phyloP scores from a whole-genome alignment of 2,329 filamentous ascomycete species.

The Sarocladium kiliense region DNA sequence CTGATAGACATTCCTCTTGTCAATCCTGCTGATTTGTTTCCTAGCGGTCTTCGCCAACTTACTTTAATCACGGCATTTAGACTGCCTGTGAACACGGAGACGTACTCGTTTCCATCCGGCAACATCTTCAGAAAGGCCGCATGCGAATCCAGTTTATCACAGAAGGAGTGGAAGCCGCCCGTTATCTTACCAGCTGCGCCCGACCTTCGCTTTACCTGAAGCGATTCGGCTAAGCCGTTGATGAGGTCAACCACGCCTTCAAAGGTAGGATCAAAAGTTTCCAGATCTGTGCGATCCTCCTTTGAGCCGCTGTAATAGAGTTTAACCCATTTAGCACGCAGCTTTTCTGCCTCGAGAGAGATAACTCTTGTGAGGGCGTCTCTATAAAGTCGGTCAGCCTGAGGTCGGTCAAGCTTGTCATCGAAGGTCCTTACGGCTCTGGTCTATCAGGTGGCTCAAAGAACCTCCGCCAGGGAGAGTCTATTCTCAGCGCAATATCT shows the following conservation, averaged over 20 bases:
- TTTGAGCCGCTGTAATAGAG: constrained; percentile 12
- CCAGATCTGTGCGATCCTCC: constrained; percentile 12
- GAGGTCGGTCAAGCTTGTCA: too few species aligned
- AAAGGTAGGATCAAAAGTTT: constrained; percentile 10
- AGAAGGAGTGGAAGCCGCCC: constrained; percentile 20
- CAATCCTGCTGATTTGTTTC: too few species aligned
- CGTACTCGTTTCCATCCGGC: constrained; percentile 22
- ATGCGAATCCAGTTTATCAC: constrained; percentile 18
- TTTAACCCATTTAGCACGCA: constrained; percentile 12
- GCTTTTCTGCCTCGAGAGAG: constrained; percentile 10
- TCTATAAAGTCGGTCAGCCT: too few species aligned
- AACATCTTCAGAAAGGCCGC: constrained; percentile 19
- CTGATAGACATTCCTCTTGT: too few species aligned
- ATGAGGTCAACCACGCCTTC: constrained; percentile 13
- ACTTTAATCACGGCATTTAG: constrained; percentile 22
- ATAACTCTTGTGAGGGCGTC: constrained; percentile 11
- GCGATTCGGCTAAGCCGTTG: neutral
- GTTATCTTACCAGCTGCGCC: constrained; percentile 12
- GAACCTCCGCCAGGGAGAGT: constrained; percentile 12
- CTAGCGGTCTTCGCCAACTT: too few species aligned
- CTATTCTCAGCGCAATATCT: neutral
- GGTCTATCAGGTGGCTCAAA: constrained; percentile 10
- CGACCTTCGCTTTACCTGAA: constrained; percentile 11
- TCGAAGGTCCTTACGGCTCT: neutral
- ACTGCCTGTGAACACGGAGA: constrained; percentile 22